Evolutionary conservation across 2,329 filamentous ascomycete species (phyloP).

Genomic region (Neonectria coccinea): DNA sequence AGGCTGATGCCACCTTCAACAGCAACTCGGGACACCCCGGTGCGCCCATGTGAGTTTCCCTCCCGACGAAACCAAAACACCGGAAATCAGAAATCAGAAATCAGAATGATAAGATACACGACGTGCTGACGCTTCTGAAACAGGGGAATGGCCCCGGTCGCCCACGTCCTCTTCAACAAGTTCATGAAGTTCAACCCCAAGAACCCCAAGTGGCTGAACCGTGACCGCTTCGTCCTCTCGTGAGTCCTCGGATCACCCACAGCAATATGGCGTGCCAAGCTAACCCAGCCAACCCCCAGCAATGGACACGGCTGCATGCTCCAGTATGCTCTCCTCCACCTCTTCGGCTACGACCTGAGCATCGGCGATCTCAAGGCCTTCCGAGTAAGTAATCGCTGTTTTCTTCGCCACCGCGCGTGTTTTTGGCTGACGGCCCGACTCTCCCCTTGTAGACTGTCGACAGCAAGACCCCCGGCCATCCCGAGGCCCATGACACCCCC

Average conservation of each 20-base stretch:
- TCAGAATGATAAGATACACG: constrained; percentile 17
- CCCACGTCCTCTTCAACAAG: constrained; percentile 98
- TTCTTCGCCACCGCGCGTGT: not conserved
- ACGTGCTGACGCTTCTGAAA: constrained; percentile 48
- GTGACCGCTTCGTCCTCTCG: constrained; percentile 99
- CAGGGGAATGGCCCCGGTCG: constrained; percentile 88
- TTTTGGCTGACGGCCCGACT: constrained; percentile 16
- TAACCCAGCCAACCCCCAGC: constrained; percentile 59
- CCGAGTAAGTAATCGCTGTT: constrained; percentile 74
- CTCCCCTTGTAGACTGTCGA: constrained; percentile 58
- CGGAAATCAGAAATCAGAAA: not conserved
- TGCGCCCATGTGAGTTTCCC: constrained; percentile 83
- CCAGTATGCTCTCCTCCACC: constrained; percentile 96
- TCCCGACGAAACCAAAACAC: constrained; percentile 24
- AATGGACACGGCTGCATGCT: constrained; percentile 99
- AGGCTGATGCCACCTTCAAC: constrained; percentile 97
- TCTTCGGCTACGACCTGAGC: constrained; percentile 89
- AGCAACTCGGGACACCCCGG: constrained; percentile 99
- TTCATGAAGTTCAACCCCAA: constrained; percentile 99
- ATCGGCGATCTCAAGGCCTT: constrained; percentile 96
- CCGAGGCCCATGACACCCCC: constrained; percentile 95
- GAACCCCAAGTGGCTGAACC: constrained; percentile 97
- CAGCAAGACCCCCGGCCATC: constrained; percentile 93
- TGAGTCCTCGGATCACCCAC: constrained; percentile 65
- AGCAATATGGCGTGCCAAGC: constrained; percentile 16